Percentiles rank a stretch among this genome's conserved stretches.
Evolutionary conservation across 148 eudicot genomes (phyloP).

Genomic region (Rhododendron simsii): DNA sequence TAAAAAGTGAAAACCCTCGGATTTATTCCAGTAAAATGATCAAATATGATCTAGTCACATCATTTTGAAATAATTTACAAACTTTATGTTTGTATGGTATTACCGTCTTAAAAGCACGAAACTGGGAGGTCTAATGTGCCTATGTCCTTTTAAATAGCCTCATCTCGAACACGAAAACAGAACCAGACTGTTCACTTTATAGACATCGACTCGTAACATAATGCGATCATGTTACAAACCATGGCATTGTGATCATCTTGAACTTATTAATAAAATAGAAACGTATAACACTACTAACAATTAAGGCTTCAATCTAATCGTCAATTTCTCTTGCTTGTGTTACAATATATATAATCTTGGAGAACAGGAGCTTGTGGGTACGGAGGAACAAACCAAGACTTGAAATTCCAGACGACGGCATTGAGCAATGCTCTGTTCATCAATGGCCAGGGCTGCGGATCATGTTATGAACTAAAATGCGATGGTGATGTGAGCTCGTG

Average conservation of each 20-base stretch:
- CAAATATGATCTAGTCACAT: background rate
- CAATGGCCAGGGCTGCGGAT: slow-evolving; percentile 42
- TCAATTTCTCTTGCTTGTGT: background rate
- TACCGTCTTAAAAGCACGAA: background rate
- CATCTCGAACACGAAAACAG: background rate
- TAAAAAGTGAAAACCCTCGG: background rate
- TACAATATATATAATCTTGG: background rate
- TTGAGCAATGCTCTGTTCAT: slow-evolving; percentile 38
- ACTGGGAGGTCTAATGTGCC: background rate
- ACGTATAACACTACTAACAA: no score
- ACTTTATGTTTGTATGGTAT: background rate
- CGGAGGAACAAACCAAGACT: slow-evolving; percentile 30
- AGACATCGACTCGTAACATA: background rate
- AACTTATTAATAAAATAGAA: no score
- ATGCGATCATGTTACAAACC: background rate
- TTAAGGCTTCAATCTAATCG: background rate
- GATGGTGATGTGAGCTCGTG: slow-evolving; percentile 29
- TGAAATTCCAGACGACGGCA: slow-evolving; percentile 34
- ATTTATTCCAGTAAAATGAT: background rate
- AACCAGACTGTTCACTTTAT: background rate
- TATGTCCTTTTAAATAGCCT: background rate
- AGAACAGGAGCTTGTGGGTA: slow-evolving; percentile 55
- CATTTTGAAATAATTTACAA: background rate
- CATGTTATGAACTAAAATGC: slow-evolving; percentile 40
- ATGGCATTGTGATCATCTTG: background rate